phyloP scores from a whole-genome alignment of 129 eudicot species.

The Dittrichia graveolens region DNA sequence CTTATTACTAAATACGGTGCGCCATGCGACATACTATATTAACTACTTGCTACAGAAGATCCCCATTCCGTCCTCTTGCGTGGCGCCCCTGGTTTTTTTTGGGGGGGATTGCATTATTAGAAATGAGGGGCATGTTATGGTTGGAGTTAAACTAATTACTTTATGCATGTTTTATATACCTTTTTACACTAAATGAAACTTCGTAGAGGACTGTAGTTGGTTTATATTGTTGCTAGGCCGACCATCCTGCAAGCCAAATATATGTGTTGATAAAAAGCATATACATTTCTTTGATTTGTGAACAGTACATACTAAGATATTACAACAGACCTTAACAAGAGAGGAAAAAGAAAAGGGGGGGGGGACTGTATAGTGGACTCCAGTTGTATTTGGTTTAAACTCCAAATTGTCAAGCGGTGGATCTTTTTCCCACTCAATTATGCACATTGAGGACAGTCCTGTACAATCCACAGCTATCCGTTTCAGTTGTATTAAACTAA shows the following conservation, averaged over 20 bases:
- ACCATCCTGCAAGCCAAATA: neutral
- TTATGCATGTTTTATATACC: too few relatives aligned
- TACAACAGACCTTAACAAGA: neutral
- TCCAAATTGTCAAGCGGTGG: neutral
- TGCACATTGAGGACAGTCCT: neutral
- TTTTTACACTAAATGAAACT: too few relatives aligned
- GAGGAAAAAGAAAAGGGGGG: too few relatives aligned
- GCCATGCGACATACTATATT: too few relatives aligned
- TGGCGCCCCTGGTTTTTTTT: too few relatives aligned
- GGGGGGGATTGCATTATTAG: too few relatives aligned
- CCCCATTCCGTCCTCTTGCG: too few relatives aligned
- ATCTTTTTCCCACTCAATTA: neutral
- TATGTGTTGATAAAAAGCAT: neutral
- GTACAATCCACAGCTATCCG: neutral
- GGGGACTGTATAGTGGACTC: neutral
- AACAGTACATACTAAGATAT: conserved; percentile 2
- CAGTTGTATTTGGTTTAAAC: neutral
- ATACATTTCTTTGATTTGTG: neutral
- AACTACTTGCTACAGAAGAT: too few relatives aligned
- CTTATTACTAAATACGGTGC: too few relatives aligned
- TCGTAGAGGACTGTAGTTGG: neutral
- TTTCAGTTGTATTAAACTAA: conserved; percentile 2
- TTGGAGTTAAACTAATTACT: too few relatives aligned
- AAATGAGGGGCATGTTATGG: too few relatives aligned
- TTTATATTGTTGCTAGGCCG: neutral